Conservation (phyloP, 164 flowering plant genomes). For the Chimonanthus salicifolius region DNA sequence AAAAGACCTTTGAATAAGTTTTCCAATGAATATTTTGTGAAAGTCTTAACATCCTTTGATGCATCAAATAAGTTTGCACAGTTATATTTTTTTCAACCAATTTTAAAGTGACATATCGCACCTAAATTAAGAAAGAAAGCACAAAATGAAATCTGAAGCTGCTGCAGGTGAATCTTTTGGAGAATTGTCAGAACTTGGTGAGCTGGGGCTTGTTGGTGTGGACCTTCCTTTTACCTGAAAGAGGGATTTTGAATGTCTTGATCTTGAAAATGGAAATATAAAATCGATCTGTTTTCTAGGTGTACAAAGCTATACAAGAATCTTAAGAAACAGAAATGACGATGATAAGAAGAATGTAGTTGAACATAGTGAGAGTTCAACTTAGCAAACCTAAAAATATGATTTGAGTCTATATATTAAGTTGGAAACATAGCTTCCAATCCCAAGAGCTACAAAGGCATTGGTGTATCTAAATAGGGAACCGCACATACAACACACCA, state of each 20-base stretch:
- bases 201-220: constrained; percentile 20
- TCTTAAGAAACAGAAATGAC: background rate
- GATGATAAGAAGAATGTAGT: background rate
- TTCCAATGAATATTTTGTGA: no score
- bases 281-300: background rate
- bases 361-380: background rate
- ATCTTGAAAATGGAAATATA: background rate
- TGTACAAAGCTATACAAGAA: background rate
- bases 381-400: background rate
- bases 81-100: no score
- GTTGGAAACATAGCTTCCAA: background rate
- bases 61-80: no score
- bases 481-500: background rate
- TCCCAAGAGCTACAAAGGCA: background rate
- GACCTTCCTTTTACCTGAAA: constrained; percentile 60
- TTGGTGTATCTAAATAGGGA: no score
- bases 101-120: no score
- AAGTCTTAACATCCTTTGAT: no score
- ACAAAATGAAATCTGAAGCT: constrained; percentile 21
- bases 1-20: no score
- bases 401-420: background rate
- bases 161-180: constrained; percentile 33
- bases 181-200: constrained; percentile 42
- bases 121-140: no score
- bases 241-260: background rate